Evolutionary conservation across 2,329 filamentous ascomycete genomes (phyloP).

Genomic region (Colletotrichum tofieldiae): DNA sequence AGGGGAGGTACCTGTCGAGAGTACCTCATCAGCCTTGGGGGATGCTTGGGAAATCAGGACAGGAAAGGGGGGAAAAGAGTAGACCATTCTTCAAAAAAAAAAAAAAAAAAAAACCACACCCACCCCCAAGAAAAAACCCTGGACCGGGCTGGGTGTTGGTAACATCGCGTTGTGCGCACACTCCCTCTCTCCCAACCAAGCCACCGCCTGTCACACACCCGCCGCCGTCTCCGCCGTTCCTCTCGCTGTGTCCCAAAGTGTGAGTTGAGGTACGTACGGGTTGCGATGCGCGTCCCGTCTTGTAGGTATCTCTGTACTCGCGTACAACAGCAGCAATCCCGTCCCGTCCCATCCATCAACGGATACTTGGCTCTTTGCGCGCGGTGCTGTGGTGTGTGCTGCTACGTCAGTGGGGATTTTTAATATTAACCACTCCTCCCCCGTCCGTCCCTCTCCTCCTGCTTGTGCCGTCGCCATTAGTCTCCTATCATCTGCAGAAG

Average conservation of each 20-base stretch:
- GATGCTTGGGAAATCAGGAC: background rate
- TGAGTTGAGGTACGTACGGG: background rate
- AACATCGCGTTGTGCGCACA: background rate
- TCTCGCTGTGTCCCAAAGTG: background rate
- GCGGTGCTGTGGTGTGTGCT: conserved; percentile 24
- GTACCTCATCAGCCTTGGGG: background rate
- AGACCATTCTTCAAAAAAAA: background rate
- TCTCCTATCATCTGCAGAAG: conserved; percentile 29
- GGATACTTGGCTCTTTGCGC: conserved; percentile 21
- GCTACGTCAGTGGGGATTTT: conserved; percentile 44
- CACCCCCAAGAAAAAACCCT: background rate
- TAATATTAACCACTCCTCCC: conserved; percentile 42
- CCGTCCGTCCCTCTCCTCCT: conserved; percentile 7
- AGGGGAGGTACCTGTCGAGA: background rate
- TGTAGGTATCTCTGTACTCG: conserved; percentile 4
- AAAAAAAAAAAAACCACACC: background rate
- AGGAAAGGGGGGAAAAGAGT: background rate
- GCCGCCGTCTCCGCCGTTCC: background rate
- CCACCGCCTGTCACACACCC: conserved; percentile 5
- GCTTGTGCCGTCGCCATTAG: conserved; percentile 17
- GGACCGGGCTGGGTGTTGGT: conserved; percentile 4
- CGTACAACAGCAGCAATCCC: background rate
- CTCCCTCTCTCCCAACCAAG: conserved; percentile 11
- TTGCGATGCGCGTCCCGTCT: conserved; percentile 13
- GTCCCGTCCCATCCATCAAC: conserved; percentile 17